Evolutionary conservation across 768 basidiomycete genomes (phyloP).

Genomic region (Coprinopsis sp.): DNA sequence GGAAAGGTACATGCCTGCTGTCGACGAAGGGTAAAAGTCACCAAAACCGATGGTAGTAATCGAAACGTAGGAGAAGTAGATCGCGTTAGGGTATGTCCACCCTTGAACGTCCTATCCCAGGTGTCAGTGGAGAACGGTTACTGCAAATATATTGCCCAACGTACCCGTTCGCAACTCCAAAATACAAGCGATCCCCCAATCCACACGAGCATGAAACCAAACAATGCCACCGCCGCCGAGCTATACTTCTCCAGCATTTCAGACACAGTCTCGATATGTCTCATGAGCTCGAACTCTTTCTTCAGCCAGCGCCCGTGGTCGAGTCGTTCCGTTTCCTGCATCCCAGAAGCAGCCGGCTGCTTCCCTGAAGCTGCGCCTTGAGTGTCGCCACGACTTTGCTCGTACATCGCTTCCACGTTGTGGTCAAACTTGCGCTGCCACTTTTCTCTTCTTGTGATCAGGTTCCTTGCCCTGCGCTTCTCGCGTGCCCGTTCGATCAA

Average conservation of each 20-base stretch:
- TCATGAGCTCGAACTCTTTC: constrained; percentile 36
- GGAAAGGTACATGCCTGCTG: no score
- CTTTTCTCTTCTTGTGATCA: constrained; percentile 29
- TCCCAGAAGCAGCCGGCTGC: no score
- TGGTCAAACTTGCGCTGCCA: constrained; percentile 14
- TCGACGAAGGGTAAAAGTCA: constrained; percentile 31
- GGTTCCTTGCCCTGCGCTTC: constrained; percentile 26
- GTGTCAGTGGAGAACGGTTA: no score
- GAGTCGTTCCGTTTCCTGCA: no score
- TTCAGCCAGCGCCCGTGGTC: constrained; percentile 25
- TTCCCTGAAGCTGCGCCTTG: no score
- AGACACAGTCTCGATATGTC: constrained; percentile 24
- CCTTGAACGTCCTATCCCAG: constrained; percentile 5
- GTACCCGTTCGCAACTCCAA: constrained; percentile 29
- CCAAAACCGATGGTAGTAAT: constrained; percentile 39
- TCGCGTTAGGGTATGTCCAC: constrained; percentile 33
- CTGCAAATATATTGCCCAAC: constrained; percentile 12
- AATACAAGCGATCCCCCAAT: constrained; percentile 34
- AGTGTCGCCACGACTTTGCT: no score
- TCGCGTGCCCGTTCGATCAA: constrained; percentile 32
- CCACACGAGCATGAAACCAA: constrained; percentile 29
- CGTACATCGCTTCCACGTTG: not conserved
- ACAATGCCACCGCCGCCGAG: constrained; percentile 18
- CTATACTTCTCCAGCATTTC: constrained; percentile 24
- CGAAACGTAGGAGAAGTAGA: constrained; percentile 37